phyloP scores from a whole-genome alignment of 371 early-diverging fungal species.

The Mucor irregularis region DNA sequence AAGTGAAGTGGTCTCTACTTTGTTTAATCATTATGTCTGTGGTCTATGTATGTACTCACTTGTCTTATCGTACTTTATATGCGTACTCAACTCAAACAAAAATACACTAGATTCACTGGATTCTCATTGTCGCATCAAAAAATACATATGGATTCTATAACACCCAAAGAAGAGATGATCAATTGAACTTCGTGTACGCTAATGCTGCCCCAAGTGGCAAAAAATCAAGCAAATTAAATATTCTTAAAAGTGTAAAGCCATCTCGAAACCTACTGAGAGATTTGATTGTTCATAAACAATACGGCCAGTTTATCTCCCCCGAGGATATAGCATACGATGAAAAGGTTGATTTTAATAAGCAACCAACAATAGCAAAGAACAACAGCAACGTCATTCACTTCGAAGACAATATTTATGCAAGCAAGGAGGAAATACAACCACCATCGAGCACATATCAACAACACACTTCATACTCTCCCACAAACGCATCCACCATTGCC shows the following conservation, averaged over 20 bases:
- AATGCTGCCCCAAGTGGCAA: conserved; percentile 9
- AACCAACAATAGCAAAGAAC: background rate
- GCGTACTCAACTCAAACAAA: background rate
- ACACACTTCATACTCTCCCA: no score
- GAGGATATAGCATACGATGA: background rate
- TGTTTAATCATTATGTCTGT: conserved; percentile 35
- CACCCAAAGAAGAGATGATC: background rate
- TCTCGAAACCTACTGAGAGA: background rate
- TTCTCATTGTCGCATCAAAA: conserved; percentile 18
- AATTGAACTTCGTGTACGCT: background rate
- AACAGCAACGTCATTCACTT: background rate
- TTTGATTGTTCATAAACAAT: conserved; percentile 12
- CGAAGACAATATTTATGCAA: background rate
- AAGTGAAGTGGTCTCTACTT: conserved; percentile 46
- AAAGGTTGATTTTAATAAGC: no score
- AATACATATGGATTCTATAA: conserved; percentile 4
- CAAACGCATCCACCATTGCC: no score
- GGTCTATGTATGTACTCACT: conserved; percentile 35
- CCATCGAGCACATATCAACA: background rate
- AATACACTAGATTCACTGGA: conserved; percentile 19
- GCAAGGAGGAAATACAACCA: background rate
- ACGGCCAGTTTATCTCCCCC: background rate
- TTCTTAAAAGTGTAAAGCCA: background rate
- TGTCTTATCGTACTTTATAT: background rate
- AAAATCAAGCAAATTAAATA: background rate